phyloP scores from a whole-genome alignment of 2,329 filamentous ascomycete genomes.

The Amauroascus niger region DNA sequence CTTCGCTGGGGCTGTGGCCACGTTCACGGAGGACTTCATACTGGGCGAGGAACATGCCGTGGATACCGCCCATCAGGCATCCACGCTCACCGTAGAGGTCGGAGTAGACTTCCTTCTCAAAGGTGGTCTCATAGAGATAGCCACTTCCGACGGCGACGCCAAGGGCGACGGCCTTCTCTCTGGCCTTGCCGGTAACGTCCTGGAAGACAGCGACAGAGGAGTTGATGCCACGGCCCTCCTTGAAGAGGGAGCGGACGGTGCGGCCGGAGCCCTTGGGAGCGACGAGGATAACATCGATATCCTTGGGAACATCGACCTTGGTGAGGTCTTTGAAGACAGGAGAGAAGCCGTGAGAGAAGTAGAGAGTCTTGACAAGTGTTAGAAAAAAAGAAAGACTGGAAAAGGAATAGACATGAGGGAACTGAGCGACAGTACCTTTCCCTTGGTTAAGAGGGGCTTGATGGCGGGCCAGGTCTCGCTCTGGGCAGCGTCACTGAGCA shows the following conservation, averaged over 20 bases:
- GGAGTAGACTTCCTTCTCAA: slow-evolving; percentile 99
- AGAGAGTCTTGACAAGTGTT: slow-evolving; percentile 63
- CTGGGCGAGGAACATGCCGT: slow-evolving; percentile 99
- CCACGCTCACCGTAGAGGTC: slow-evolving; percentile 99
- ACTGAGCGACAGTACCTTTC: slow-evolving; percentile 59
- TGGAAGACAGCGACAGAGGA: slow-evolving; percentile 97
- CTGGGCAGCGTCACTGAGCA: slow-evolving; percentile 95
- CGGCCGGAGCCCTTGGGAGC: slow-evolving; percentile 98
- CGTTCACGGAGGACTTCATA: slow-evolving; percentile 99
- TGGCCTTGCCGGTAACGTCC: slow-evolving; percentile 93
- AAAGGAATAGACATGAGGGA: background rate
- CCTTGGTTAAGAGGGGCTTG: slow-evolving; percentile 97
- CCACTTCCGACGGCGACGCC: slow-evolving; percentile 94
- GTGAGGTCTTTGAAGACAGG: slow-evolving; percentile 99
- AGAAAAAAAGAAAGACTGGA: background rate
- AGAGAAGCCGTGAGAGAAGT: slow-evolving; percentile 99
- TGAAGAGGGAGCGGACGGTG: slow-evolving; percentile 97
- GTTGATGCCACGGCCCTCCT: slow-evolving; percentile 99
- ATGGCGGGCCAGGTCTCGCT: slow-evolving; percentile 97
- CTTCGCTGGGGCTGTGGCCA: slow-evolving; percentile 93
- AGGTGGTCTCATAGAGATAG: slow-evolving; percentile 99
- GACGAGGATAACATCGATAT: slow-evolving; percentile 98
- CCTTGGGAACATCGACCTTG: slow-evolving; percentile 90
- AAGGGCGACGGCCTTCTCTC: slow-evolving; percentile 95
- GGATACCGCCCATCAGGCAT: slow-evolving; percentile 99